Conservation (phyloP, 345 rosid genomes). For the Toxicodendron radicans region DNA sequence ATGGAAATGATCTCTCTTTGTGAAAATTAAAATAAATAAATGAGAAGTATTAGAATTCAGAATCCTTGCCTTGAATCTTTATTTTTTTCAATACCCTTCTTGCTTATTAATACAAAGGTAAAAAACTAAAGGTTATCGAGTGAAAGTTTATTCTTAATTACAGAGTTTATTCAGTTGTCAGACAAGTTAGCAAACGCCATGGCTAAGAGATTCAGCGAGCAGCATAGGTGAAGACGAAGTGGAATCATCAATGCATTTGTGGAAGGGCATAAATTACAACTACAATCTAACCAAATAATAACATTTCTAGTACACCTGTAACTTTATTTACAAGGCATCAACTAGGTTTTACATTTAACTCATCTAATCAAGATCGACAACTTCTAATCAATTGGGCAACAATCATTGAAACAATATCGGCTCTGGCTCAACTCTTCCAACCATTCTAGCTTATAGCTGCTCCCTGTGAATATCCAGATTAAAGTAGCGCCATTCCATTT, state of each 20-base stretch:
- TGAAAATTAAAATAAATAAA: too few species aligned
- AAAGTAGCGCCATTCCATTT: slow-evolving; percentile 5
- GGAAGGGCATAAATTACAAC: slow-evolving; percentile 12
- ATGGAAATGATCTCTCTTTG: too few species aligned
- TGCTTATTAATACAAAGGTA: too few species aligned
- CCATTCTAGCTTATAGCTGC: neutral
- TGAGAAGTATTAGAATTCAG: too few species aligned
- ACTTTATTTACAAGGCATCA: slow-evolving; percentile 31
- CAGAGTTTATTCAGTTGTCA: too few species aligned
- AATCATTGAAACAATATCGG: neutral
- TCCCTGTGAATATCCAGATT: neutral
- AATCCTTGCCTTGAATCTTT: too few species aligned
- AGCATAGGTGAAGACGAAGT: neutral
- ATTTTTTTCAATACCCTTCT: too few species aligned
- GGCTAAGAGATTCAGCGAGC: neutral
- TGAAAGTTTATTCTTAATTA: too few species aligned
- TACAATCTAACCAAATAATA: slow-evolving; percentile 20
- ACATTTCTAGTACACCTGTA: slow-evolving; percentile 18
- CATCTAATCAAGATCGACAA: slow-evolving; percentile 1
- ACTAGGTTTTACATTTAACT: slow-evolving; percentile 10
- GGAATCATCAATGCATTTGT: slow-evolving; percentile 18
- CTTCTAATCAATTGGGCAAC: slow-evolving; percentile 2
- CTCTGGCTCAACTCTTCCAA: slow-evolving; percentile 7
- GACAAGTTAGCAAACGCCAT: too few species aligned
- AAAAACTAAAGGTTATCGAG: too few species aligned